Percentiles rank a stretch among this genome's conserved stretches.
These are phyloP conservation scores for Verticillium klebahnii DNA, from an alignment of 2,329 filamentous ascomycete genomes.

Conservation along the genomic window DNA sequence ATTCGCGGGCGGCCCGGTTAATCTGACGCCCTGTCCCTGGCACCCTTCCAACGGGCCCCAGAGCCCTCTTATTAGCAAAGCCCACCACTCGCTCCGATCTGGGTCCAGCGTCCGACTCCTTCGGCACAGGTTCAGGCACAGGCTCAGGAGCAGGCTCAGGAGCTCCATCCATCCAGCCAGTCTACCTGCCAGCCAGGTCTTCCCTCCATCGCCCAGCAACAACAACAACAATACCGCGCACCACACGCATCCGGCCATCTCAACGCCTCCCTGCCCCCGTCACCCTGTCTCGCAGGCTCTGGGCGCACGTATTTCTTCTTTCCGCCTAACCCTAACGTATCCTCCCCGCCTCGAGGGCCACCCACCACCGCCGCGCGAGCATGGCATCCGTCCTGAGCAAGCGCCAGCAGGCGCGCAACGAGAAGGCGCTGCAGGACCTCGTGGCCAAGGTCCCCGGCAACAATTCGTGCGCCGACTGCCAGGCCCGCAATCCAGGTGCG, in stretches of 20 bases:
- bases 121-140: neutral
- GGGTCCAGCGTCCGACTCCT: neutral
- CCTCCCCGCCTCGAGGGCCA: neutral
- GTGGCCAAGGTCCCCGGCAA: constrained; percentile 81
- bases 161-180: neutral
- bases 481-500: constrained; percentile 82
- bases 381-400: constrained; percentile 83
- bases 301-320: constrained; percentile 1
- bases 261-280: neutral
- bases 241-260: neutral
- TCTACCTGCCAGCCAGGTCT: neutral
- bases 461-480: constrained; percentile 90
- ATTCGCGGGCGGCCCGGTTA: neutral
- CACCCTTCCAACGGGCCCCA: neutral
- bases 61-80: neutral
- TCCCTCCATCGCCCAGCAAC: neutral
- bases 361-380: constrained; percentile 3
- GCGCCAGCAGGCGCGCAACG: constrained; percentile 96
- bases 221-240: neutral
- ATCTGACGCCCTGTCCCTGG: neutral
- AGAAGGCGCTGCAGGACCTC: constrained; percentile 84
- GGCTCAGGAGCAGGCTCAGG: neutral
- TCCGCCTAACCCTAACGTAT: constrained; percentile 1
- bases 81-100: neutral
- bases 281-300: neutral